Conservation (phyloP, 2,329 filamentous ascomycete genomes). For the Ceratocystis cacaofunesta region DNA sequence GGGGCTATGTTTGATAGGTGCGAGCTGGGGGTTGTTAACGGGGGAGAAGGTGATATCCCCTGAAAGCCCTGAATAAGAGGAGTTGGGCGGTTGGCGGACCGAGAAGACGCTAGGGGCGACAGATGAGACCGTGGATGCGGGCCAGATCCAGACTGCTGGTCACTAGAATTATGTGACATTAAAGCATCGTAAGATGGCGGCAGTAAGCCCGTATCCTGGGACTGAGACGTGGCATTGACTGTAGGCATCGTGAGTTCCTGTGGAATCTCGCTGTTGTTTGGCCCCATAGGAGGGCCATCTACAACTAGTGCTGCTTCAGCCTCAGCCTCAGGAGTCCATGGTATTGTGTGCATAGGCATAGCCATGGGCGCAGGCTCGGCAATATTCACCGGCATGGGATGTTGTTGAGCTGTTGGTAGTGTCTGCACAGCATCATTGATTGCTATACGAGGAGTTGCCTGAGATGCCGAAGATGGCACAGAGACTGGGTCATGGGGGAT, state of each 20-base stretch:
- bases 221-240: not conserved
- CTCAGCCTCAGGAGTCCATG: constrained; percentile 13
- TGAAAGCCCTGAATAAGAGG: constrained; percentile 3
- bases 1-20: not conserved
- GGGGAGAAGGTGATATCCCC: not conserved
- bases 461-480: not conserved
- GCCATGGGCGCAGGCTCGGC: not conserved
- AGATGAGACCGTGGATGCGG: not conserved
- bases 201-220: constrained; percentile 2
- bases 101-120: not conserved
- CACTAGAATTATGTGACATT: not conserved
- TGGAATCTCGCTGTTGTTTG: constrained; percentile 16
- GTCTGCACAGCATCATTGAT: not conserved
- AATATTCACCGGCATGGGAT: not conserved
- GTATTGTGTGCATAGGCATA: constrained; percentile 2
- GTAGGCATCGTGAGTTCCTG: constrained; percentile 11
- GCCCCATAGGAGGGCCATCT: constrained; percentile 14
- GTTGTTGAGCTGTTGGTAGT: not conserved
- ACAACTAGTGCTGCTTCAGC: constrained; percentile 16
- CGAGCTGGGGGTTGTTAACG: not conserved
- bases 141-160: not conserved
- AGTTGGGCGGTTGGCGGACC: not conserved
- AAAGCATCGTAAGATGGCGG: constrained; percentile 15
- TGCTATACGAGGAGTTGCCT: not conserved
- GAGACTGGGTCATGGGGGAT: not conserved